A percentile compares a stretch with the other conserved stretches of the same genome.
Evolutionary conservation across 352 stramenopile species (phyloP).

Genomic region (Phytophthora vignae): DNA sequence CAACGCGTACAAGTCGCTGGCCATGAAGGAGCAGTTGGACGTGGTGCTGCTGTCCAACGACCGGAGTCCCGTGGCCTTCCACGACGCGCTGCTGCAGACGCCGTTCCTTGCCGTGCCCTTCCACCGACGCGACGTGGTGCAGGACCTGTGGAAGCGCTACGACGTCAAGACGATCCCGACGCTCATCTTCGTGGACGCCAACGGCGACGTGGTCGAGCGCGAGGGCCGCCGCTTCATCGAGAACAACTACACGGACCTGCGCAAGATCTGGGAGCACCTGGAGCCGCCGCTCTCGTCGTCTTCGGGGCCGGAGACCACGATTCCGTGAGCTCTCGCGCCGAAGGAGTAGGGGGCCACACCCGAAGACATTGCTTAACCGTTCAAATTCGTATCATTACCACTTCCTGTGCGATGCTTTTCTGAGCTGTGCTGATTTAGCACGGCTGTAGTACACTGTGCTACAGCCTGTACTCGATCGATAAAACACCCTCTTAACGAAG

Average conservation of each 20-base stretch:
- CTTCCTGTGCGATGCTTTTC: neutral
- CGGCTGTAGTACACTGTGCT: too few species aligned
- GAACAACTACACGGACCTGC: conserved; percentile 68
- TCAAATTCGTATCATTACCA: neutral
- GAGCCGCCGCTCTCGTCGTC: conserved; percentile 25
- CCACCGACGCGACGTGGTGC: conserved; percentile 53
- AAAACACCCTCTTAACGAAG: neutral
- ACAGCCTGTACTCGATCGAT: neutral
- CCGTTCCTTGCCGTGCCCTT: conserved; percentile 70
- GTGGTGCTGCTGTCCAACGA: conserved; percentile 74
- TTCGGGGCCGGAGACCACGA: conserved; percentile 25
- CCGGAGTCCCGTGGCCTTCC: conserved; percentile 60
- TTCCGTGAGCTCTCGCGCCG: conserved; percentile 27
- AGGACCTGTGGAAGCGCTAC: conserved; percentile 73
- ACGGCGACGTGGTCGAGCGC: conserved; percentile 67
- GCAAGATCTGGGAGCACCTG: conserved; percentile 68
- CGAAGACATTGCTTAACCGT: neutral
- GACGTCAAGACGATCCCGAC: conserved; percentile 75
- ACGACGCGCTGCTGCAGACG: conserved; percentile 63
- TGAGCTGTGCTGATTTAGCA: neutral
- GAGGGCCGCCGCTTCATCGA: conserved; percentile 70
- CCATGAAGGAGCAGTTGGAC: conserved; percentile 67
- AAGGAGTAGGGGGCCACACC: neutral
- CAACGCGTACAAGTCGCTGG: conserved; percentile 57
- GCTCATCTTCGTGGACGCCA: conserved; percentile 72